Percentiles rank a stretch among this genome's conserved stretches.
These are phyloP conservation scores for Priceomyces medius DNA, from an alignment of 805 yeast genomes.

Conservation along the genomic window DNA sequence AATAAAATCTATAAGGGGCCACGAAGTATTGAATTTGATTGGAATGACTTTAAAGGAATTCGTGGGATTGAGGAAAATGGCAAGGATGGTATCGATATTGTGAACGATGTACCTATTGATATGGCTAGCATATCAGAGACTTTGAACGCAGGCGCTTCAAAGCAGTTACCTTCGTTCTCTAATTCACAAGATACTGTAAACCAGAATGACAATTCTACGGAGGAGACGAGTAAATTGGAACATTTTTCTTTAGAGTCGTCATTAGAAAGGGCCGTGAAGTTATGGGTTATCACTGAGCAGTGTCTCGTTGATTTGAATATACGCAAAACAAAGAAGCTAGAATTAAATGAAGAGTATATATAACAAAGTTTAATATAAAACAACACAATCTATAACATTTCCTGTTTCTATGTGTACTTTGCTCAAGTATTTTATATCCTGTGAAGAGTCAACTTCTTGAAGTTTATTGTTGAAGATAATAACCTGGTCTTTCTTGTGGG, in stretches of 20 bases:
- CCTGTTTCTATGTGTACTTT: conserved; percentile 44
- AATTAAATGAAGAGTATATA: conserved; percentile 17
- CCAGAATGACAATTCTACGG: conserved; percentile 20
- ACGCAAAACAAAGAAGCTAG: conserved; percentile 23
- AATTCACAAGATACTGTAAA: conserved; percentile 8
- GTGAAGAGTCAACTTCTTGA: conserved; percentile 20
- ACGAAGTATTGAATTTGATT: conserved; percentile 20
- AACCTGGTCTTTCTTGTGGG: conserved; percentile 18
- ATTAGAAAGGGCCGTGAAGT: conserved; percentile 53
- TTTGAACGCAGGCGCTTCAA: conserved; percentile 9
- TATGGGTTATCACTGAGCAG: conserved; percentile 68
- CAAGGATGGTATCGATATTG: conserved; percentile 1
- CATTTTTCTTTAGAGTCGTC: conserved; percentile 34
- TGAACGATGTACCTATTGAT: conserved; percentile 3
- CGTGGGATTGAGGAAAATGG: conserved; percentile 13
- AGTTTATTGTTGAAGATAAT: conserved; percentile 28
- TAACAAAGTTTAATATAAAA: conserved; percentile 9
- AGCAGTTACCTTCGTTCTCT: conserved; percentile 3
- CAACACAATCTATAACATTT: conserved; percentile 34
- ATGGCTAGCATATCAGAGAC: conserved; percentile 5
- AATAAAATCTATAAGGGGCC: conserved; percentile 20
- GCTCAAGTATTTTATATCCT: conserved; percentile 32
- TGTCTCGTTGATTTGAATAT: conserved; percentile 39
- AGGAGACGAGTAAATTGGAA: conserved; percentile 20
- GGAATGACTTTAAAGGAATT: conserved; percentile 16